Base-by-base conservation (phyloP, 495 filamentous ascomycete genomes). In the Terfezia boudieri region DNA sequence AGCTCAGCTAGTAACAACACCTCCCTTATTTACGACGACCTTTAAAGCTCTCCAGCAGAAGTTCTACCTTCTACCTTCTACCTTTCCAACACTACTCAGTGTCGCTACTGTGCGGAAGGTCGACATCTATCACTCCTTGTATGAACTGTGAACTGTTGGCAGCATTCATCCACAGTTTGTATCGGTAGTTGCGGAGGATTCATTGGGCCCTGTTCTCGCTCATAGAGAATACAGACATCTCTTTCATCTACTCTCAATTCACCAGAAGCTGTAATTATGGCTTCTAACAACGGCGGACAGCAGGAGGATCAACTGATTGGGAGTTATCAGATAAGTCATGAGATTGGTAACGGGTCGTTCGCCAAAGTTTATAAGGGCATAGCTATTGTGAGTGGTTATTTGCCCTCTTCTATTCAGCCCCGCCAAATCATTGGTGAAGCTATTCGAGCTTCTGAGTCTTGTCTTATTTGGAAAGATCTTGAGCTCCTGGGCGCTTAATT, bases 321-420 rank as follows among this genome's bases (percentile, higher is more conserved):
- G 22, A 58, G 61, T 41, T 65, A 62, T 49, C 50, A 53, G 23
- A 58, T 65, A 55, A 61, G 63, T 20, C 55, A 43, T 7, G 63
- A 64, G 41, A 65, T 65, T 59, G 63, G 63, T 43, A 61, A 57
- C 53, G 63, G 63, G 14, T 65, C 63, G 38, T 65, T 65, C 55
- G 63, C 63, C 16, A 56, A 53, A 53, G 63, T 65, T 12, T 65
- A 60, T 36, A 65, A 62, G 36, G 63, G 56, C 54, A 63, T 62
- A 26, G 55, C 64, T 60, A 54, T 54, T 53, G 63, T 64, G 56
- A 55, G 62, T 51, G 55, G 52, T 32, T 32, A 32, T 32, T 4
- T 7, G 0, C 26, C 26, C 4, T 7, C 26, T 32, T 32, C 26
- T 32, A 43, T 14, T 11, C 5, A 5, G 32, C 12, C 9, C 9